Evolutionary conservation across 768 basidiomycete genomes (phyloP).

Genomic region (Russula ochroleuca): DNA sequence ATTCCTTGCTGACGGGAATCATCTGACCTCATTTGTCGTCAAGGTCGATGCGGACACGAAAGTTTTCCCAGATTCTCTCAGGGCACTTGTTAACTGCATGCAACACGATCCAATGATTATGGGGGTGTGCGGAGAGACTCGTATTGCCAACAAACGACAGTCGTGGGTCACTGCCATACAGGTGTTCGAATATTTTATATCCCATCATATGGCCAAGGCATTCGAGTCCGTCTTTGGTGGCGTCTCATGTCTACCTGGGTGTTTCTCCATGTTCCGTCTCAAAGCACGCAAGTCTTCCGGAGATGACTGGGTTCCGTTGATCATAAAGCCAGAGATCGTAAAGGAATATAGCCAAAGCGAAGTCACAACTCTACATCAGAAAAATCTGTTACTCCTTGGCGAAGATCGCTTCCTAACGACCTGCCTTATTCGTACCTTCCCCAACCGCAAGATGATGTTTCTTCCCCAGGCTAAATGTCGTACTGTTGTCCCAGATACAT

Average conservation of each 20-base stretch:
- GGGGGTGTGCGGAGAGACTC: constrained; percentile 98
- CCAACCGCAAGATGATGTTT: constrained; percentile 99
- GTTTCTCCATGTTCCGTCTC: constrained; percentile 98
- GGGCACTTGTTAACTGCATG: constrained; percentile 94
- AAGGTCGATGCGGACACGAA: constrained; percentile 99
- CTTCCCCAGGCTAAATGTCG: constrained; percentile 92
- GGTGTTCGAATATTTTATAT: constrained; percentile 98
- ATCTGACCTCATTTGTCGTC: constrained; percentile 16
- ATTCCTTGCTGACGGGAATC: background rate
- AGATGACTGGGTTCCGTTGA: constrained; percentile 96
- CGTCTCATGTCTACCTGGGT: constrained; percentile 98
- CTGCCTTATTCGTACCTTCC: constrained; percentile 92
- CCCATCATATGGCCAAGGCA: constrained; percentile 95
- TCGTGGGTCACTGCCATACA: constrained; percentile 99
- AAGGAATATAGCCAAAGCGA: constrained; percentile 95
- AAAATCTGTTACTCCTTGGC: constrained; percentile 91
- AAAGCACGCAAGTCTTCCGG: constrained; percentile 86
- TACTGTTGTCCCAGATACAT: constrained; percentile 95
- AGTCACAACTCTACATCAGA: constrained; percentile 93
- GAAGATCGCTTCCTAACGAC: constrained; percentile 99
- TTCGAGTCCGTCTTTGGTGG: constrained; percentile 99
- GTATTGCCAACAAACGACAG: constrained; percentile 96
- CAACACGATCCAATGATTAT: constrained; percentile 98
- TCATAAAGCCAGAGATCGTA: constrained; percentile 95
- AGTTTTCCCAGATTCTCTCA: constrained; percentile 86